Percentiles rank a stretch among this genome's conserved stretches.
phyloP scores from a whole-genome alignment of 352 stramenopile genomes.

The Pythium dissotocum region DNA sequence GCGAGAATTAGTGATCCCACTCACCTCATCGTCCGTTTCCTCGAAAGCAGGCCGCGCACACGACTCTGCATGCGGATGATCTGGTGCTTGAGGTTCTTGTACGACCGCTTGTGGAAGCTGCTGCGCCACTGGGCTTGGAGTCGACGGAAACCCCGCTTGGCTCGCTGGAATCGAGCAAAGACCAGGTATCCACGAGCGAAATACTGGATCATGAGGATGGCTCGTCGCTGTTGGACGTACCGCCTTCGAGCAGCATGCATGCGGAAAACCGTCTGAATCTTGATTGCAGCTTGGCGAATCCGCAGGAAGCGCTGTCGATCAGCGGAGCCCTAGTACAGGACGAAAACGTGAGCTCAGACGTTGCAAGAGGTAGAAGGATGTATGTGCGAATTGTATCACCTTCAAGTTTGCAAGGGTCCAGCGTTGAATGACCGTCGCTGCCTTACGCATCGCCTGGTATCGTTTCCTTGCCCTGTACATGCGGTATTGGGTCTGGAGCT shows the following conservation, averaged over 20 bases:
- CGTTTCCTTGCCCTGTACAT: constrained; percentile 65
- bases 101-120: constrained; percentile 62
- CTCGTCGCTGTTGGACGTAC: constrained; percentile 30
- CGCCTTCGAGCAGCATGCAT: constrained; percentile 29
- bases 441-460: constrained; percentile 38
- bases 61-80: constrained; percentile 68
- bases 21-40: constrained; percentile 58
- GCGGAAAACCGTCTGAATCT: constrained; percentile 47
- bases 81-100: constrained; percentile 60
- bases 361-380: too few species aligned
- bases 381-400: constrained; percentile 24
- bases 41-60: constrained; percentile 57
- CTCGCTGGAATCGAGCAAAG: constrained; percentile 44
- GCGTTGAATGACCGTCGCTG: constrained; percentile 54
- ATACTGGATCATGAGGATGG: constrained; percentile 34
- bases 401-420: constrained; percentile 54
- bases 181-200: constrained; percentile 50
- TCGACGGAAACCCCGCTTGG: constrained; percentile 47
- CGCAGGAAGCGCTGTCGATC: constrained; percentile 36
- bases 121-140: constrained; percentile 70
- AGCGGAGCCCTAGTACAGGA: constrained; percentile 24
- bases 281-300: constrained; percentile 38
- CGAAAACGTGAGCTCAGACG: constrained; percentile 3
- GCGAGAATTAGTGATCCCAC: neutral
- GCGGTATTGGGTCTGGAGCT: constrained; percentile 76